Evolutionary conservation across 805 yeast species (phyloP).

Genomic region (Tetrapisispora namnaoensis): DNA sequence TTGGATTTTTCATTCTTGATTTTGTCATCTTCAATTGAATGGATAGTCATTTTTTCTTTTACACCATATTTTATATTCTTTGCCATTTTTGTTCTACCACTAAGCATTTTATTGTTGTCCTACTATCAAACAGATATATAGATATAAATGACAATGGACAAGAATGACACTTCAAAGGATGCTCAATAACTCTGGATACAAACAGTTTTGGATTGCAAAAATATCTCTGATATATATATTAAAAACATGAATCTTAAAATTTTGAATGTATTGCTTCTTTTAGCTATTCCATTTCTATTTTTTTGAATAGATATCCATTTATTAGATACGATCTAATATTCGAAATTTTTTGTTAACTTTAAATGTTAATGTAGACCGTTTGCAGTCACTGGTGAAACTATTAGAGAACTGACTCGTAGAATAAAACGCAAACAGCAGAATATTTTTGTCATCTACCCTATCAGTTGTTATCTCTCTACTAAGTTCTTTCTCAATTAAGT

Average conservation of each 20-base stretch:
- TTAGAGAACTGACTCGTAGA: too few species aligned
- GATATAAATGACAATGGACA: not conserved
- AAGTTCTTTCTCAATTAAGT: too few species aligned
- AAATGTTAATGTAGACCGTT: too few species aligned
- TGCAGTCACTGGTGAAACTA: too few species aligned
- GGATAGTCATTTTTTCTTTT: not conserved
- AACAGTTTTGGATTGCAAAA: not conserved
- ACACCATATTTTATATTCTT: not conserved
- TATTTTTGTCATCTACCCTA: too few species aligned
- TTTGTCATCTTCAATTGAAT: not conserved
- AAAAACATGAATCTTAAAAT: not conserved
- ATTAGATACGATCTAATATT: too few species aligned
- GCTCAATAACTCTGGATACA: not conserved
- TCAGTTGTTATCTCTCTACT: too few species aligned
- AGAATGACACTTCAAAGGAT: not conserved
- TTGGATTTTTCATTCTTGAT: not conserved
- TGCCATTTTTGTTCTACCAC: not conserved
- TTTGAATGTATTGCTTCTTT: not conserved
- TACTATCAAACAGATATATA: not conserved
- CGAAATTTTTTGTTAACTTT: too few species aligned
- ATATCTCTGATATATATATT: not conserved
- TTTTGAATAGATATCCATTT: not conserved
- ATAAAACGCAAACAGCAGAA: too few species aligned
- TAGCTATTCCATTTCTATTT: not conserved
- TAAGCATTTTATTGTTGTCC: not conserved